A percentile compares a stretch with the other conserved stretches of the same genome.
Evolutionary conservation across 2,329 filamentous ascomycete species (phyloP).

Genomic region (Epichloe gansuensis): DNA sequence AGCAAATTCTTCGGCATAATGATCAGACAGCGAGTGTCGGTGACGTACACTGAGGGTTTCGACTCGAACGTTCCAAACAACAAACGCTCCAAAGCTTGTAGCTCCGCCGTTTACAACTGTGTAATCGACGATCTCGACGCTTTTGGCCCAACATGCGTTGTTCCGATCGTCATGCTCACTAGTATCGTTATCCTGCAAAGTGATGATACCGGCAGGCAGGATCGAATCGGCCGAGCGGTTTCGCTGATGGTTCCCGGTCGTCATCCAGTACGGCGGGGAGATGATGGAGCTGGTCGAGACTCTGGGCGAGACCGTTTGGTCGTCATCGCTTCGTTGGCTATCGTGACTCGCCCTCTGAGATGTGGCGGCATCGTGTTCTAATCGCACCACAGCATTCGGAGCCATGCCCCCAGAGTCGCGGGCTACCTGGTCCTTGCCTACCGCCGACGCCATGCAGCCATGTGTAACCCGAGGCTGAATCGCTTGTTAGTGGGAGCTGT

Average conservation of each 20-base stretch:
- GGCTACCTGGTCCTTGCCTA: slow-evolving; percentile 15
- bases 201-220: slow-evolving; percentile 42
- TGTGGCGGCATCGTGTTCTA: background rate
- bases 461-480: slow-evolving; percentile 11
- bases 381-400: background rate
- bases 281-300: slow-evolving; percentile 19
- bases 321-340: slow-evolving; percentile 4
- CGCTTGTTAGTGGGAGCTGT: background rate
- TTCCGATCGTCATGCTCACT: slow-evolving; percentile 37
- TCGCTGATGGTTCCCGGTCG: slow-evolving; percentile 21
- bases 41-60: slow-evolving; percentile 65
- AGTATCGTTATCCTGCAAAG: slow-evolving; percentile 48
- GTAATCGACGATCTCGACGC: slow-evolving; percentile 45
- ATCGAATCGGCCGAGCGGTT: slow-evolving; percentile 34
- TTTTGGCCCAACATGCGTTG: slow-evolving; percentile 51
- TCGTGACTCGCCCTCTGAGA: slow-evolving; percentile 5
- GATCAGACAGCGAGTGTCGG: background rate
- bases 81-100: slow-evolving; percentile 67
- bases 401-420: background rate
- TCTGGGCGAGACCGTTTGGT: slow-evolving; percentile 10
- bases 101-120: slow-evolving; percentile 43
- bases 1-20: background rate
- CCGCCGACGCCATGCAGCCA: slow-evolving; percentile 22
- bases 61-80: slow-evolving; percentile 85
- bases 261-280: slow-evolving; percentile 34